Base-by-base conservation (phyloP, 2,329 filamentous ascomycete genomes). In the Pseudocercospora fuligena region DNA sequence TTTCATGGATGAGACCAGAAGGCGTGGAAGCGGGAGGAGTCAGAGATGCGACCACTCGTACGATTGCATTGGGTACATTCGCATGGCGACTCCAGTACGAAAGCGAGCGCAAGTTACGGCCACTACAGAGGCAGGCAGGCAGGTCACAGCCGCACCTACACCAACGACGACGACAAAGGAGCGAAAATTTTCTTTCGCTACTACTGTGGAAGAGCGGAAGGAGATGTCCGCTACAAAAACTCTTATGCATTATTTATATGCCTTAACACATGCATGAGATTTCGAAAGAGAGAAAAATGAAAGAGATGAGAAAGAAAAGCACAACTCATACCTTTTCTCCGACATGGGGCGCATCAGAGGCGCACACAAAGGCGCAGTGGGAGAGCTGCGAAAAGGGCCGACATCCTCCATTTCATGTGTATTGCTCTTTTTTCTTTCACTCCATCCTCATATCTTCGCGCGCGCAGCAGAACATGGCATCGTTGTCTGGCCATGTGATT, bases 51-150 rank as follows among this genome's bases (percentile, higher is more conserved):
- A 61, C 59, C 27, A 61, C 59, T 51, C 36, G 59, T 61, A 61
- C 7, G 23, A 31, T 60, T 60, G 63, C 63, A 64, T 64, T 64
- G 63, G 56, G 63, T 64, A 64, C 60, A 61, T 49, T 51, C 57
- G 63, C 25, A 60, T 23, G 63, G 57, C 54, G 43, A 21, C 57
- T 60, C 60, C 47, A 60, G 31, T 46, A 40, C 63, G 56, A 64
- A 46, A 47, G 63, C 46, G 56, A 54, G 43, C 29, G 63, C 46
- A 51, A 61, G 43, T 51, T 25, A 61, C 27, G 40, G 59, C 59
- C 56, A 58, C 19, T 19, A 58, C 56, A 36, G 56, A 36, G 36
- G 56, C 56, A 40, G 56, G 54, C n/a, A 31, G 54, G 56, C 29
- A 58, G 29, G 54, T 31, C 16, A 54, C 33, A 23, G 53, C 53